Base-by-base conservation (phyloP, 192 early-diverging fungal species). In the Chytriomyces hyalinus region DNA sequence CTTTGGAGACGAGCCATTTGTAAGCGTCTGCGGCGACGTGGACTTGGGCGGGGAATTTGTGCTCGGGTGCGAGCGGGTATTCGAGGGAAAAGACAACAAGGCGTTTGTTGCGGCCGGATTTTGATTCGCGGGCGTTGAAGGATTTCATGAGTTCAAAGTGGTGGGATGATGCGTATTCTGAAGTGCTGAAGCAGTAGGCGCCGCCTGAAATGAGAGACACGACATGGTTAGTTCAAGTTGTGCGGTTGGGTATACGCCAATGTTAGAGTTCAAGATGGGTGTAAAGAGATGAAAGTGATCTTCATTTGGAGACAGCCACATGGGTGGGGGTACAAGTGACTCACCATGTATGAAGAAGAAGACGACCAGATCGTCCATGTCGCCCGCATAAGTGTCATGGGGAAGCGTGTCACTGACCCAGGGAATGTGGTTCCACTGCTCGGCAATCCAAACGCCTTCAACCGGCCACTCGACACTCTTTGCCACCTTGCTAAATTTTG, bases 51-150 rank as follows among this genome's bases (percentile, higher is more conserved):
- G 80, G 74, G 61, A 70, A 78, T 50, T 62, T 59, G 10, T 13
- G 15, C 28, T 81, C 70, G 10, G 80, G 80, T 36, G 80, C 66
- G 7, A 81, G 76, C 24, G 80, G 76, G 61, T 81, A 81, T 47
- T 81, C 74, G 70, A 70, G 36, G 6, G 60, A 73, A 45, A 81
- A 81, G 65, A 62, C 48, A 36, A 81, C 36, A 5, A 81, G 61
- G 9, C 50, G 46, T 61, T 77, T 80, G 4, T 11, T 22, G 59
- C 48, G 24, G 17, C 53, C 22, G 26, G 67, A 24, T 20, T 26
- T 17, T 51, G 9, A 13, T n/a, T 45, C 50, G 53, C 53, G 22
- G 17, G n/a, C 45, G 51, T 75, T 75, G 61, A 65, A 75, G 8
- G 11, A 15, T 45, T 65, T 75, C 11, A 75, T 63, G 17, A 65